These are phyloP conservation scores for Dryas alaskensis DNA, from an alignment of 306 rosid species.

Conservation along the genomic window DNA sequence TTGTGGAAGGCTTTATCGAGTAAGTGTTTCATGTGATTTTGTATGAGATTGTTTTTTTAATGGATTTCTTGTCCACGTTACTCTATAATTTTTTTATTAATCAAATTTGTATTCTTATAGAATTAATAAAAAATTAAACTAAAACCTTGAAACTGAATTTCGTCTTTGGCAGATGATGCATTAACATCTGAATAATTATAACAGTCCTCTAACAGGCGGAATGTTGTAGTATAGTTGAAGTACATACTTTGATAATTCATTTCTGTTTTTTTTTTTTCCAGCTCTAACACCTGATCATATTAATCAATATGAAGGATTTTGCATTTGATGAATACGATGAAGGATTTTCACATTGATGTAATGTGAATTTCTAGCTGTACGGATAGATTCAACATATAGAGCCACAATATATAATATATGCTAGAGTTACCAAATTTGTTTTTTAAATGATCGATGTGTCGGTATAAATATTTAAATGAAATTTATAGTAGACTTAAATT, in stretches of 20 bases:
- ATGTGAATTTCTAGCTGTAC: too few species aligned
- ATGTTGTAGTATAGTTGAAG: neutral
- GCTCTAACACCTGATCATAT: constrained; percentile 28
- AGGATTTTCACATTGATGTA: constrained; percentile 10
- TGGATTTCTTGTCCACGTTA: too few species aligned
- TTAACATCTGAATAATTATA: neutral
- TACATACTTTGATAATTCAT: neutral
- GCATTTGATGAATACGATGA: constrained; percentile 88
- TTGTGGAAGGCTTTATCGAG: neutral
- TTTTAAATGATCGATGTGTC: too few species aligned
- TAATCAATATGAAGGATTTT: constrained; percentile 61
- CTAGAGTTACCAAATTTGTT: too few species aligned
- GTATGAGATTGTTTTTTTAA: too few species aligned
- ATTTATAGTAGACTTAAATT: too few species aligned
- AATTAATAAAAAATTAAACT: neutral
- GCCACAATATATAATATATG: too few species aligned
- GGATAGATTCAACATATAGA: too few species aligned
- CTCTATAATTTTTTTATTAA: too few species aligned
- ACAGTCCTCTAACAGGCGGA: neutral
- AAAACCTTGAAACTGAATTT: neutral
- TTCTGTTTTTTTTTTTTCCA: neutral
- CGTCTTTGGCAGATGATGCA: neutral
- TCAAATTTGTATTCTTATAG: too few species aligned
- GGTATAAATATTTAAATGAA: too few species aligned
- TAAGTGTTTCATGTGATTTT: too few species aligned